Base-by-base conservation (phyloP, 169 alveolate species). In the Babesia ovis region DNA sequence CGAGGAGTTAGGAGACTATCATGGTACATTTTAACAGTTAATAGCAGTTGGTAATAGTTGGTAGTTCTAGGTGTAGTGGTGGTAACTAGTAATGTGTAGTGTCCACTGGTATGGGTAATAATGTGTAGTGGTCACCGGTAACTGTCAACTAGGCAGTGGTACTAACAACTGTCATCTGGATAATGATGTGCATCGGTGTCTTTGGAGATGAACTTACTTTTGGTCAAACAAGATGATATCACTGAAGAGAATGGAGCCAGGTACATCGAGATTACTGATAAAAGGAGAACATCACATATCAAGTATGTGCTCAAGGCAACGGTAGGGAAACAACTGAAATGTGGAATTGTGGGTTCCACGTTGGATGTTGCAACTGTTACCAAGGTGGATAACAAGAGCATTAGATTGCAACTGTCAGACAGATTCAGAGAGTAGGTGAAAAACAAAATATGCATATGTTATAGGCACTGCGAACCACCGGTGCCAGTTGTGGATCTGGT, bases 401-500 rank as follows among this genome's bases (percentile, higher is more conserved):
- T 79, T 4, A 51, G 27, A 4, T 31, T 79, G 29, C 68, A 45
- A 37, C 59, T 79, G 4, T 79, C 81, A 12, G 72, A 56, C 6
- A 50, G 51, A 8, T 79, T 79, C 46, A 37, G 20, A 39, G 34
- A 31, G 87, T 79, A 58, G 20, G 54, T 29, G 1, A 32, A 11
- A 2, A 12, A n/a, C 27, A 35, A 23, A 5, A 1, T 2, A 18
- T 56, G 27, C n/a, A 3, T 4, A 25, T 8, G 50, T 37, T 35
- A 3, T n/a, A 46, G 57, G 50, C 81, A 35, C 57, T 48, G 0
- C n/a, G 61, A 32, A 39, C 67, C 56, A 59, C 37, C 20, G 45
- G 64, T 16, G 50, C 93, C 91, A 8, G 53, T 85, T 9, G 66
- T 87, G 25, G 93, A 87, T 74, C 60, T 87, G 37, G 79, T 85